Base-by-base conservation (phyloP, 208 protist species). In the Leishmania gerbilli region DNA sequence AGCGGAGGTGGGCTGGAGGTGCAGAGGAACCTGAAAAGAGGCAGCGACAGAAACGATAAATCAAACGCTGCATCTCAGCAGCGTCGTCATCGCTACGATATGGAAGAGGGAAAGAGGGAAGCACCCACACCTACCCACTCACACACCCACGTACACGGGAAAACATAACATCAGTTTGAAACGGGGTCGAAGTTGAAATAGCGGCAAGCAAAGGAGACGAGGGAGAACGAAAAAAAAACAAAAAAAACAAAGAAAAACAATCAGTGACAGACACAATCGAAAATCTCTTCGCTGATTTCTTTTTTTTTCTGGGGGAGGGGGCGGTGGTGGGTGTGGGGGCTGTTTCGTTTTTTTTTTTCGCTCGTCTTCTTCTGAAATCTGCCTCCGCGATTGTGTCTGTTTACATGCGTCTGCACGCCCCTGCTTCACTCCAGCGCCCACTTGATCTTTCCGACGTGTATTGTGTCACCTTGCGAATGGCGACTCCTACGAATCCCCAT, bases 221-320 rank as follows among this genome's bases (percentile, higher is more conserved):
- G 3, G 1, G 42, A 49, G n/a, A 49, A 31, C 2, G 68, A 40
- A 55, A 37, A 3, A 5, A 37, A 34, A 5, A 31, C 7, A 13
- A 56, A 49, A 9, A 74, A 74, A 17, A 19, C 40, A 49, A 51
- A 17, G 24, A 24, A 55, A 34, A 17, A 2, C 24, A 56, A 8
- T 17, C 69, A 74, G 69, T 65, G 56, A 71, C 65, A 75, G 69
- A 76, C 74, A 77, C 74, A 83, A 76, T 21, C 21, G 80, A 76
- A 79, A 79, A 49, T 83, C 80, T 67, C 80, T 77, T 74, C 69
- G 40, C 69, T 74, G 69, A 17, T 56, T 45, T 9, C 40, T 21
- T n/a, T 56, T 21, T 72, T 74, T 72, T 72, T 21, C 5, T 3
- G 42, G 42, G 5, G 3, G 42, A 45, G 3, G 42, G 4, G 42